Base-by-base conservation (phyloP, 73 alveolate genomes). In the Breviolum minutum region DNA sequence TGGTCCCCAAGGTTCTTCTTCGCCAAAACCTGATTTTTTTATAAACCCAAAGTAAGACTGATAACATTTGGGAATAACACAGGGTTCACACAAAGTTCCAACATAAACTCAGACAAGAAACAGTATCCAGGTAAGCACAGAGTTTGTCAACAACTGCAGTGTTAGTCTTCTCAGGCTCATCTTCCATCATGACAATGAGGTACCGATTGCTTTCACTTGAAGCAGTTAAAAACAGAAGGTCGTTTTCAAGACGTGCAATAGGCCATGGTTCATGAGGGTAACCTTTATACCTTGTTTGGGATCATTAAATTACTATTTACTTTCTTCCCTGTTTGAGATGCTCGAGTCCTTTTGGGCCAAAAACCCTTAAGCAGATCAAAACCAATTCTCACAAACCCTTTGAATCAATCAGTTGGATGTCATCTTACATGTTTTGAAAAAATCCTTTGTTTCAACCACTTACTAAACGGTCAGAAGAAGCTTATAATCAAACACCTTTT, bases 101-200 rank as follows among this genome's bases (percentile, higher is more conserved):
- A 17, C 10, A 40, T 22, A 14, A 68, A 17, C 4, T 22, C 77
- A 2, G 17, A 68, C 24, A 17, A 22, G 77, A 68, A 26, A 84
- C 93, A 6, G 76, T 84, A 22, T 84, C 93, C 26, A 84, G 6
- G 93, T 60, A 84, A 24, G 93, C 76, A n/a, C 93, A 84, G n/a
- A 84, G 54, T 74, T 84, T 54, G 54, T 61, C 93, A 54, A 60
- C 73, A 32, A 73, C 77, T 17, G 2, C n/a, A 22, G 3, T 2
- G 17, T 68, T 22, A 6, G 77, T 68, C n/a, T 68, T 22, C 77
- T 22, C 77, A 14, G 17, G 17, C n/a, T 68, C 83, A 22, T 14
- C 83, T 73, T 10, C 32, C 83, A 73, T 73, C 83, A 40, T 40
- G 54, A 40, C 54, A 3, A 40, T 40, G 54, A 40, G 54, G 54